These are phyloP conservation scores for Aureobasidium namibiae DNA, from an alignment of 2,329 filamentous ascomycete species.

Conservation along the genomic window DNA sequence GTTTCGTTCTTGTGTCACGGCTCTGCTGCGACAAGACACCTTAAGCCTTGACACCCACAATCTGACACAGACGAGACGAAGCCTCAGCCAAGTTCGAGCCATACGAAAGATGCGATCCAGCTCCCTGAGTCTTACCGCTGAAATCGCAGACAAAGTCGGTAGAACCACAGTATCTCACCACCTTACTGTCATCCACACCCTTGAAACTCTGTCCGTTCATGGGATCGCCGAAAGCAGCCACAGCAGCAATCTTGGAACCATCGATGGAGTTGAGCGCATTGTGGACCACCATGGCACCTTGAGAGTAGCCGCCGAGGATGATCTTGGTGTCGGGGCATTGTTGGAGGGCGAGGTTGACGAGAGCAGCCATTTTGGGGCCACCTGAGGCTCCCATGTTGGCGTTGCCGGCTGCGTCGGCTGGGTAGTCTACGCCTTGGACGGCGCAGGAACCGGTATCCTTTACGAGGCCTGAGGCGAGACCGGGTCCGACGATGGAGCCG, in stretches of 20 bases:
- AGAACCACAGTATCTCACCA: constrained; percentile 19
- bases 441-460: constrained; percentile 16
- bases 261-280: constrained; percentile 18
- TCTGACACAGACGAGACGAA: constrained; percentile 17
- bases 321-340: constrained; percentile 24
- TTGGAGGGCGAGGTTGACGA: constrained; percentile 18
- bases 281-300: constrained; percentile 22
- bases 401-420: constrained; percentile 18
- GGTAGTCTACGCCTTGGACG: constrained; percentile 23
- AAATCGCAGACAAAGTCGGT: constrained; percentile 18
- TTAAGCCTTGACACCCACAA: constrained; percentile 7
- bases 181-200: constrained; percentile 19
- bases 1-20: no score
- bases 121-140: constrained; percentile 16
- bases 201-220: constrained; percentile 20
- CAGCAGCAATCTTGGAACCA: constrained; percentile 21
- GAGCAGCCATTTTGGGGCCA: constrained; percentile 19
- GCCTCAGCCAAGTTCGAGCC: constrained; percentile 18
- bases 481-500: constrained; percentile 37
- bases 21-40: not conserved
- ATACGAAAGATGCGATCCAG: constrained; percentile 21
- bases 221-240: constrained; percentile 23
- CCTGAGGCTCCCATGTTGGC: constrained; percentile 17
- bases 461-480: constrained; percentile 17
- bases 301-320: constrained; percentile 22